Evolutionary conservation across 306 rosid genomes (phyloP).

Genomic region (Acacia crassicarpa): DNA sequence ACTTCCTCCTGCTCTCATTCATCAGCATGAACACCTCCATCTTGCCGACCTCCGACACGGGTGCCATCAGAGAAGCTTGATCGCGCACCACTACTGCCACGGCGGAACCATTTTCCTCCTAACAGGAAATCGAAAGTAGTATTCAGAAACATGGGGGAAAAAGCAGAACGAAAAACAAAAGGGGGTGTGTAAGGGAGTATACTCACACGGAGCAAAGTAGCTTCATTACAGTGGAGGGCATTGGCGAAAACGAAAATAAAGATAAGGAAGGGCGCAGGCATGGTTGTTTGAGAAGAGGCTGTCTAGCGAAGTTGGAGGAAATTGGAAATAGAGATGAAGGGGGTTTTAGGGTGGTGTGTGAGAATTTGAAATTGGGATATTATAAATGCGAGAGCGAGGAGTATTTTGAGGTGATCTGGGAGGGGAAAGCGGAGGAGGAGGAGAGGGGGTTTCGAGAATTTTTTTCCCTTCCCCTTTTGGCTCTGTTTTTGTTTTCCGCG

Average conservation of each 20-base stretch:
- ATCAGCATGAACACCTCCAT: constrained; percentile 61
- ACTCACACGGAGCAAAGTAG: constrained; percentile 63
- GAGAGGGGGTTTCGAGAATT: background rate
- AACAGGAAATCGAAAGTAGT: constrained; percentile 38
- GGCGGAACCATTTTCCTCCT: constrained; percentile 68
- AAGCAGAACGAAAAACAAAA: constrained; percentile 25
- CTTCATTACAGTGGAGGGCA: constrained; percentile 36
- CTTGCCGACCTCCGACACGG: constrained; percentile 63
- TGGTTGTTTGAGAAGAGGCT: constrained; percentile 44
- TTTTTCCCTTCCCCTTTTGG: too few relatives aligned
- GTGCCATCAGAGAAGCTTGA: constrained; percentile 47
- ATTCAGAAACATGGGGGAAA: constrained; percentile 8
- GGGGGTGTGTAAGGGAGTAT: constrained; percentile 5
- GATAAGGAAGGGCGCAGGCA: constrained; percentile 63
- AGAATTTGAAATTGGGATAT: constrained; percentile 37
- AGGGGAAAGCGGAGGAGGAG: background rate
- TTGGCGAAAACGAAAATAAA: constrained; percentile 44
- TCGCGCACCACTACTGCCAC: constrained; percentile 8
- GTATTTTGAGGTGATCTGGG: constrained; percentile 19
- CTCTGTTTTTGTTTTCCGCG: background rate
- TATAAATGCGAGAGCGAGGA: constrained; percentile 32
- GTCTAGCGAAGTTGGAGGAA: constrained; percentile 28
- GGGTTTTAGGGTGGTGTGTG: constrained; percentile 26
- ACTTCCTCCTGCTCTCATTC: constrained; percentile 81
- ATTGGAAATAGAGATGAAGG: constrained; percentile 25